Evolutionary conservation across 2,329 filamentous ascomycete species (phyloP).

Genomic region (Cytospora leucostoma): DNA sequence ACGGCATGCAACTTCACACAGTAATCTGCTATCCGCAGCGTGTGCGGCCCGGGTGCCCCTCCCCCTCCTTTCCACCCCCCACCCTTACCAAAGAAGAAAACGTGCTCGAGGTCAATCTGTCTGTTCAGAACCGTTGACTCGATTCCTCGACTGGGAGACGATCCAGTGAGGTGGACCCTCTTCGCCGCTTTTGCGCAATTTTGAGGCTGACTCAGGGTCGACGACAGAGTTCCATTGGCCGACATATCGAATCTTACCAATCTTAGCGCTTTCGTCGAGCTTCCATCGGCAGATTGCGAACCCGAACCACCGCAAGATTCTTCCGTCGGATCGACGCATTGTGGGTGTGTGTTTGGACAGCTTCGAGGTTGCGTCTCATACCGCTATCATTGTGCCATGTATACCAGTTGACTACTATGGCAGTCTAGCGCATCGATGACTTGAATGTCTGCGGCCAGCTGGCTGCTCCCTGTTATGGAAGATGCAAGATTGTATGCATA

Average conservation of each 20-base stretch:
- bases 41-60: slow-evolving; percentile 11
- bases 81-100: too few relatives aligned
- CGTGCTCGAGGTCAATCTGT: too few relatives aligned
- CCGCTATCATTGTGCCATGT: too few relatives aligned
- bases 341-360: background rate
- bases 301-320: background rate
- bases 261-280: background rate
- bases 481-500: too few relatives aligned
- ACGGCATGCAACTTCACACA: slow-evolving; percentile 15
- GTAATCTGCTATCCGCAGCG: background rate
- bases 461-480: too few relatives aligned
- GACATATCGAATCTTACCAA: background rate
- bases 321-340: background rate
- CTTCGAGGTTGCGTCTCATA: background rate
- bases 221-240: background rate
- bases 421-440: too few relatives aligned
- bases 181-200: background rate
- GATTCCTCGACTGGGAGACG: too few relatives aligned
- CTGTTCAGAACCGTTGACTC: too few relatives aligned
- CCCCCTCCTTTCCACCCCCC: slow-evolving; percentile 22
- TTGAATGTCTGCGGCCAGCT: too few relatives aligned
- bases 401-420: too few relatives aligned
- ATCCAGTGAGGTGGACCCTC: too few relatives aligned
- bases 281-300: background rate
- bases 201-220: background rate